Evolutionary conservation across 106 monocot genomes (phyloP).

Genomic region (Dioscorea dumetorum): DNA sequence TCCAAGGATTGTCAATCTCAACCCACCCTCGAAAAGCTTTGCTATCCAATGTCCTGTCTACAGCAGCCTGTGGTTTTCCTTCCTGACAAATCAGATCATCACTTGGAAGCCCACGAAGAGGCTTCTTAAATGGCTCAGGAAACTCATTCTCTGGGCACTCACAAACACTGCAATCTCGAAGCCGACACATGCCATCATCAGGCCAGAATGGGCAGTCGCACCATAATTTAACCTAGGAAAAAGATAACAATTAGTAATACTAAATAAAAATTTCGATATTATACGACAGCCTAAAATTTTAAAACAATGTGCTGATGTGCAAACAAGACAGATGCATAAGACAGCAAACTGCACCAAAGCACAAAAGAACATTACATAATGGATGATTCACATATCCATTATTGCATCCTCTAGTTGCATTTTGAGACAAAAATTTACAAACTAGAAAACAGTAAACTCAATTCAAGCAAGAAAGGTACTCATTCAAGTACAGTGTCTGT

Average conservation of each 20-base stretch:
- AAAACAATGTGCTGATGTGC: too few relatives aligned
- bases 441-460: too few relatives aligned
- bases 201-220: slow-evolving; percentile 98
- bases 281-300: too few relatives aligned
- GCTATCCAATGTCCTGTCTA: slow-evolving; percentile 76
- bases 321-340: too few relatives aligned
- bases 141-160: slow-evolving; percentile 94
- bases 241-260: neutral
- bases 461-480: too few relatives aligned
- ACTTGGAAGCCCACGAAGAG: slow-evolving; percentile 29
- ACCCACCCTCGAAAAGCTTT: slow-evolving; percentile 84
- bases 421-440: too few relatives aligned
- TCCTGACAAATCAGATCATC: slow-evolving; percentile 77
- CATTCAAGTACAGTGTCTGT: too few relatives aligned
- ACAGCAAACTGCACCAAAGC: too few relatives aligned
- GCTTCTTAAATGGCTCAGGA: slow-evolving; percentile 83
- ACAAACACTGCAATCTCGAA: slow-evolving; percentile 91
- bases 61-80: slow-evolving; percentile 75
- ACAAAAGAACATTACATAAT: too few relatives aligned
- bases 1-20: slow-evolving; percentile 94
- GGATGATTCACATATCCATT: too few relatives aligned
- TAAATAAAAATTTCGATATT: too few relatives aligned
- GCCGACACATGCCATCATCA: slow-evolving; percentile 92
- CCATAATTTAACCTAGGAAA: slow-evolving; percentile 78
- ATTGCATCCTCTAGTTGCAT: too few relatives aligned